A percentile compares a stretch with the other conserved stretches of the same genome.
Conservation (phyloP, 495 filamentous ascomycete genomes). For the Halenospora varia region DNA sequence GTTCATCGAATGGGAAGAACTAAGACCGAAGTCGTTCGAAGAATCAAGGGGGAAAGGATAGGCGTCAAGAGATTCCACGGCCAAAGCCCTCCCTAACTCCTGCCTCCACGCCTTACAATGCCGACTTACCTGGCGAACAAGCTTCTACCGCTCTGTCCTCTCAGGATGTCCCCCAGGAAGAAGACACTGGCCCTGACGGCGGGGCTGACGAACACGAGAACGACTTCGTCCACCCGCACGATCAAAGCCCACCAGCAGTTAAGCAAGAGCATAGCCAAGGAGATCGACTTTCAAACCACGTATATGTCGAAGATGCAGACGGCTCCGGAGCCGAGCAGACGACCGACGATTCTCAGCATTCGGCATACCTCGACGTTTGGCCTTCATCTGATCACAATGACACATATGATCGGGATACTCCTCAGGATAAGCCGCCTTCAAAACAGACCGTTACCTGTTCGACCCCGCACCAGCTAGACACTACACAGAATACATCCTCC, state of each 20-base stretch:
- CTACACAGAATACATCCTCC: conserved; percentile 4
- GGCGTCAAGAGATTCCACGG: too few species aligned
- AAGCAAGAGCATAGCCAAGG: conserved; percentile 5
- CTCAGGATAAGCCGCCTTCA: conserved; percentile 8
- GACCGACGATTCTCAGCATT: conserved; percentile 15
- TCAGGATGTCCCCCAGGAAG: not conserved
- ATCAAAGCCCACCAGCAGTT: not conserved
- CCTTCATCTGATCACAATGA: conserved; percentile 13
- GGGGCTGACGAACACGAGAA: conserved; percentile 1
- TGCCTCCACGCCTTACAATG: too few species aligned
- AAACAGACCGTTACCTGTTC: conserved; percentile 12
- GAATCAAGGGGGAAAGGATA: too few species aligned
- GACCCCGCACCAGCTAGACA: conserved; percentile 9
- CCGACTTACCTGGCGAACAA: too few species aligned
- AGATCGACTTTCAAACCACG: not conserved
- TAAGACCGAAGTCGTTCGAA: too few species aligned
- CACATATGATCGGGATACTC: conserved; percentile 12
- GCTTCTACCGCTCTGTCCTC: too few species aligned
- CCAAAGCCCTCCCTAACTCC: too few species aligned
- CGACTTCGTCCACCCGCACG: conserved; percentile 1
- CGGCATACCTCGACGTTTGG: conserved; percentile 9
- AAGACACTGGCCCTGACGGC: not conserved
- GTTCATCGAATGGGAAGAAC: too few species aligned
- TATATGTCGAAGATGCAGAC: conserved; percentile 13
- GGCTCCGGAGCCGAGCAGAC: conserved; percentile 8